Conservation (phyloP, 2,329 filamentous ascomycete genomes). For the Dothiorella sarmentorum region DNA sequence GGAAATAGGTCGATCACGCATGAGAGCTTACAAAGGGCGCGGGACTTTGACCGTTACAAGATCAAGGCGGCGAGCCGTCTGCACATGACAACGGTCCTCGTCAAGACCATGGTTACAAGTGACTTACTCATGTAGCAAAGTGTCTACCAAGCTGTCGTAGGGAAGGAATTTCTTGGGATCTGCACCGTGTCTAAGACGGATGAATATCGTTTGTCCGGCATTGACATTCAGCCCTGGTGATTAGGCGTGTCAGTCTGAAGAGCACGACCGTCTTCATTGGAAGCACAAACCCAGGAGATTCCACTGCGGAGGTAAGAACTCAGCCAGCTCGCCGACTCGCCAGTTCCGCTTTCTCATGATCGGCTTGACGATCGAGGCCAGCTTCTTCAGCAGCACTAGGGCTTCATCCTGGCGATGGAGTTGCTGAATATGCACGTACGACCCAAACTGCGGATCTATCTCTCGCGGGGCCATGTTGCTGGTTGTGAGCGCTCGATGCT, state of each 20-base stretch:
- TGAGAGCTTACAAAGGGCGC: neutral
- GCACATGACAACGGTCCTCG: neutral
- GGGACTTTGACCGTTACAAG: neutral
- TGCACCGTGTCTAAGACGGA: constrained; percentile 73
- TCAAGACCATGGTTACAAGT: neutral
- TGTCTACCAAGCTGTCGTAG: constrained; percentile 77
- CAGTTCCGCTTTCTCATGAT: constrained; percentile 87
- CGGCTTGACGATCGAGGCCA: constrained; percentile 87
- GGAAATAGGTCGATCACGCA: neutral
- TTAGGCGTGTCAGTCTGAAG: neutral
- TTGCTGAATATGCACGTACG: constrained; percentile 48
- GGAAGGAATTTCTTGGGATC: constrained; percentile 76
- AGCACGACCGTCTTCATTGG: neutral
- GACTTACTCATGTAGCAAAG: constrained; percentile 78
- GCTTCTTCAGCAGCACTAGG: constrained; percentile 65
- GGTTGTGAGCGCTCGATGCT: neutral
- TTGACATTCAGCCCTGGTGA: constrained; percentile 68
- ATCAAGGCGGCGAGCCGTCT: neutral
- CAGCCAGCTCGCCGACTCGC: constrained; percentile 73
- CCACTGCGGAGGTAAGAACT: constrained; percentile 75
- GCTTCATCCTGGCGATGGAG: constrained; percentile 44
- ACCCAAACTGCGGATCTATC: constrained; percentile 47
- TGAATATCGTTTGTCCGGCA: constrained; percentile 70
- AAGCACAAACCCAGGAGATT: constrained; percentile 63
- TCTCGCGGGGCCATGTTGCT: constrained; percentile 30